Conservation (phyloP, 805 yeast species). For the Brettanomyces naardenensis region DNA sequence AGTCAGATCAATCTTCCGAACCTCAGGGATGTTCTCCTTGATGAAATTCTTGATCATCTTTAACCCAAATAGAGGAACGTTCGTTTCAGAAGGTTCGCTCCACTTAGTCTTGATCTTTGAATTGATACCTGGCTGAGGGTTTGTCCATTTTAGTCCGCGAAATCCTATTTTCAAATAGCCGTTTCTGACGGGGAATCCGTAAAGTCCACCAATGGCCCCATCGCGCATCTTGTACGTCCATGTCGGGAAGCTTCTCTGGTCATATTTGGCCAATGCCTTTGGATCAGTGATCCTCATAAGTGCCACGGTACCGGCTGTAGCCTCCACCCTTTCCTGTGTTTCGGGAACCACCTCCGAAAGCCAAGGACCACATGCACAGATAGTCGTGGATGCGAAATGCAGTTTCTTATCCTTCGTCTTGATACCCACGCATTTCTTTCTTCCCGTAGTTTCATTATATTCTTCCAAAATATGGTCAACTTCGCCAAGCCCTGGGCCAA, state of each 20-base stretch:
- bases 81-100: constrained; percentile 16
- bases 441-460: constrained; percentile 5
- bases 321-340: constrained; percentile 20
- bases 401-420: constrained; percentile 17
- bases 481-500: constrained; percentile 20
- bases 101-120: constrained; percentile 22
- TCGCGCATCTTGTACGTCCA: constrained; percentile 25
- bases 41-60: constrained; percentile 19
- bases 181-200: constrained; percentile 24
- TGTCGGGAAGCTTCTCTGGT: constrained; percentile 17
- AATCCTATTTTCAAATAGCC: constrained; percentile 25
- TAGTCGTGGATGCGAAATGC: constrained; percentile 15
- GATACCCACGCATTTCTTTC: constrained; percentile 16
- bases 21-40: constrained; percentile 20
- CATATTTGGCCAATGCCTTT: constrained; percentile 13
- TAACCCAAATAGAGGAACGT: constrained; percentile 23
- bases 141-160: constrained; percentile 25
- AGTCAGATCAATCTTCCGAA: constrained; percentile 15
- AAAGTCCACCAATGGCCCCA: constrained; percentile 25
- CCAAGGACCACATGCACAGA: constrained; percentile 25
- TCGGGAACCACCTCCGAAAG: constrained; percentile 22
- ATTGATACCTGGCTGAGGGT: constrained; percentile 15
- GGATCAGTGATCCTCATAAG: constrained; percentile 17
- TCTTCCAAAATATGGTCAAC: constrained; percentile 10
- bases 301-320: constrained; percentile 26